Base-by-base conservation (phyloP, 2,329 filamentous ascomycete species). In the Ascochyta viciae-villosae region DNA sequence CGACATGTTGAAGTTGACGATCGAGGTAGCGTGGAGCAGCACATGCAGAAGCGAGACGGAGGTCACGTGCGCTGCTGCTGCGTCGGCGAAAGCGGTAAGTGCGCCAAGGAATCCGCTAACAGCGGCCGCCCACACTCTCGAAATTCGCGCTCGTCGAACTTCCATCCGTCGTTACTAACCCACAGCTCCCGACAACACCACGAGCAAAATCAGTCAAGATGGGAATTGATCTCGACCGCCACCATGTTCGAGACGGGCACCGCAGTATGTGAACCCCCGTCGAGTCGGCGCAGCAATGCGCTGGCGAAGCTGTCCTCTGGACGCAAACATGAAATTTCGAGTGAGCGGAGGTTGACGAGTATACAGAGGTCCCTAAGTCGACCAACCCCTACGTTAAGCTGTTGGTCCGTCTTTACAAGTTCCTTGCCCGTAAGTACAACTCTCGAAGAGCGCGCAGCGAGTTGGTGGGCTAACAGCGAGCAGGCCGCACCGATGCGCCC, bases 371-470 rank as follows among this genome's bases (percentile, higher is more conserved):
- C 64, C 61, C 72, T 82, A 97, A 97, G 90, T 96, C 90, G 85
- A 91, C 96, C 85, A 96, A 97, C 87, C 91, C 94, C 77, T 96
- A 97, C 83, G 86, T 96, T 74, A 94, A 94, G 87, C 88, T 97
- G 79, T 85, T 98, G 80, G 93, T 97, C 82, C 97, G 97, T 89
- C 90, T 96, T 52, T 96, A 96, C 87, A 90, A 91, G 85, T 96
- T 96, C 87, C 84, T 96, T 80, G 89, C 92, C 77, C 91, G 92
- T 96, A 91, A 82, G 89, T 88, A 62, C 63, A 16, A 29, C 23
- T 16, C 26, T 67, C 47, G 33, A 15, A 22, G 15, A 19, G 29
- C 22, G 26, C 47, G 56, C 55, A 38, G 43, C 59, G 37, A 50
- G 50, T 43, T 51, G 51, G 52, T 57, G 54, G 49, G 70, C 73